These are phyloP conservation scores for Neonectria hederae DNA, from an alignment of 2,329 filamentous ascomycete genomes.

Conservation along the genomic window DNA sequence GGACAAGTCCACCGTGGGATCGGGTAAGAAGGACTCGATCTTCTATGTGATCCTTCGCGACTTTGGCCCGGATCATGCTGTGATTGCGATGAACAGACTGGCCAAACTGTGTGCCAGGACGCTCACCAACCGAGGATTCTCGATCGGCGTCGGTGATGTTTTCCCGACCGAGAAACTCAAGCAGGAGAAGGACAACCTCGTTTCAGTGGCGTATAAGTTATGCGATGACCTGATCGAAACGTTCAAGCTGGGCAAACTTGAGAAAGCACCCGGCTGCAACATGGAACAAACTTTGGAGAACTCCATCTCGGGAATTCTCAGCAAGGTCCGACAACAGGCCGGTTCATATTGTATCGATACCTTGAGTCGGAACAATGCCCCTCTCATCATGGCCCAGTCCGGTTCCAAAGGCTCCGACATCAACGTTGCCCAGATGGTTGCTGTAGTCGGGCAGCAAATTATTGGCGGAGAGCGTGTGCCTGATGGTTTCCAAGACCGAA, in stretches of 20 bases:
- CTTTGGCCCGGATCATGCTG: conserved; percentile 89
- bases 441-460: conserved; percentile 96
- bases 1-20: conserved; percentile 98
- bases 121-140: conserved; percentile 92
- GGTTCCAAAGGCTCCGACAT: conserved; percentile 97
- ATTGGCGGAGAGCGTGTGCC: conserved; percentile 92
- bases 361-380: conserved; percentile 89
- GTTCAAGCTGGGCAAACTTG: conserved; percentile 82
- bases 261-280: conserved; percentile 88
- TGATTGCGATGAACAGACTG: conserved; percentile 91
- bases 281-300: conserved; percentile 94
- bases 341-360: conserved; percentile 91
- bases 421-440: conserved; percentile 99
- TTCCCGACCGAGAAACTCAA: conserved; percentile 80
- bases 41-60: conserved; percentile 98
- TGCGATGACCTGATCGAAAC: conserved; percentile 85
- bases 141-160: conserved; percentile 94
- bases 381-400: conserved; percentile 95
- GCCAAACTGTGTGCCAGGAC: conserved; percentile 90
- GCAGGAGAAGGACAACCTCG: conserved; percentile 77
- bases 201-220: conserved; percentile 79
- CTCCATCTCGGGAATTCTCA: conserved; percentile 88
- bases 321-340: conserved; percentile 88
- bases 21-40: conserved; percentile 96
- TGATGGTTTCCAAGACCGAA: conserved; percentile 96